Percentiles rank a stretch among this genome's conserved stretches.
Evolutionary conservation across 2,329 filamentous ascomycete genomes (phyloP).

Genomic region (Sarocladium strictum): DNA sequence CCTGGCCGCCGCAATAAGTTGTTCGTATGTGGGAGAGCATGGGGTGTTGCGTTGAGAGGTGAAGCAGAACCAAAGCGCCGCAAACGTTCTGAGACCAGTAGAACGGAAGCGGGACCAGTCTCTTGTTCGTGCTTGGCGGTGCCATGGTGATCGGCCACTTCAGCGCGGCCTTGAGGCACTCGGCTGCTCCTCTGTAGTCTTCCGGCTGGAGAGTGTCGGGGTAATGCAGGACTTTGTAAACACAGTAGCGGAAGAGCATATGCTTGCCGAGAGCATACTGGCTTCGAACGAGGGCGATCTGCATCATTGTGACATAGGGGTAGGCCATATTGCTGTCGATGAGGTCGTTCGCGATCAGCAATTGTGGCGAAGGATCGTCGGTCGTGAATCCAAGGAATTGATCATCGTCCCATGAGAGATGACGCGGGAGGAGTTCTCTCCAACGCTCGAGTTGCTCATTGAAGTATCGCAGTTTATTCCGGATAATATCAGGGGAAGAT

Average conservation of each 20-base stretch:
- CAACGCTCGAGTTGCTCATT: slow-evolving; percentile 50
- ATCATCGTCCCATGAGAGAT: slow-evolving; percentile 52
- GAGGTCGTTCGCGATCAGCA: background rate
- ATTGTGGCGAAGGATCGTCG: background rate
- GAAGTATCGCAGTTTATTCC: slow-evolving; percentile 41
- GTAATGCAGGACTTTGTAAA: slow-evolving; percentile 55
- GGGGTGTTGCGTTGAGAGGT: slow-evolving; percentile 45
- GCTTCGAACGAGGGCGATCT: slow-evolving; percentile 50
- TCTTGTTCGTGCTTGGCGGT: slow-evolving; percentile 50
- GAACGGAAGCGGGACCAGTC: slow-evolving; percentile 52
- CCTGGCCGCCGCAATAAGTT: slow-evolving; percentile 39
- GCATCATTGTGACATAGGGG: slow-evolving; percentile 47
- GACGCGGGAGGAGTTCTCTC: slow-evolving; percentile 47
- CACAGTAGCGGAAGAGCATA: slow-evolving; percentile 50
- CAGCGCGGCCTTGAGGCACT: slow-evolving; percentile 51
- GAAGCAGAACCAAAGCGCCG: slow-evolving; percentile 50
- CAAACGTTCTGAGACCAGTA: slow-evolving; percentile 59
- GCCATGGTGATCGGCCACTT: slow-evolving; percentile 55
- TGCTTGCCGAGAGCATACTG: slow-evolving; percentile 55
- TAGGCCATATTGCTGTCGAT: slow-evolving; percentile 26
- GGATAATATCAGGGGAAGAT: background rate
- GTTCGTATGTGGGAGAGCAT: slow-evolving; percentile 43
- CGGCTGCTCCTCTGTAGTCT: slow-evolving; percentile 48
- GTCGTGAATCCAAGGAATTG: slow-evolving; percentile 24
- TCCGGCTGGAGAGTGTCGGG: slow-evolving; percentile 44